phyloP scores from a whole-genome alignment of 306 rosid species.

The Clitoria ternatea region DNA sequence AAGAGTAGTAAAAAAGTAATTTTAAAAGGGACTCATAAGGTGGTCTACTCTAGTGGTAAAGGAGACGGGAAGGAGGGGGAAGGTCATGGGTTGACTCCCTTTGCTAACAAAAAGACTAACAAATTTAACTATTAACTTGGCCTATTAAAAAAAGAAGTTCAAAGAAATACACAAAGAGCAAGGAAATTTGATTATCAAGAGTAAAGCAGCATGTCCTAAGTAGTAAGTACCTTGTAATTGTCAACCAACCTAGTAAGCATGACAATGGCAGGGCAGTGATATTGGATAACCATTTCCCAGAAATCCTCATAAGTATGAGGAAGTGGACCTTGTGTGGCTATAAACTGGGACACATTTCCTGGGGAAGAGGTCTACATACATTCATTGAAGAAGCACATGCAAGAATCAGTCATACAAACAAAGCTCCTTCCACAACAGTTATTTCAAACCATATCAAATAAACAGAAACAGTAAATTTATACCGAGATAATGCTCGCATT shows the following conservation, averaged over 20 bases:
- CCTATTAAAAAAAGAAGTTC: too few species aligned
- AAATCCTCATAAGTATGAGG: conserved; percentile 91
- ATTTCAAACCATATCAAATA: background rate
- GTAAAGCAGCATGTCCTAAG: conserved; percentile 22
- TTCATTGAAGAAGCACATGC: conserved; percentile 22
- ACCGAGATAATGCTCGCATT: conserved; percentile 86
- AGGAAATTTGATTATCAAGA: background rate
- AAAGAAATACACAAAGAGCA: background rate
- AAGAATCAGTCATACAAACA: conserved; percentile 3
- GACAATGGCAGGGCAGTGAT: conserved; percentile 75
- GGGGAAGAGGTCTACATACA: conserved; percentile 53
- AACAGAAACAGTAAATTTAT: background rate
- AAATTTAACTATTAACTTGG: too few species aligned
- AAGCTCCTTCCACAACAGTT: background rate
- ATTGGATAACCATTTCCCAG: conserved; percentile 91
- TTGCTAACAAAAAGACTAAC: too few species aligned
- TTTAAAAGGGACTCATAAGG: too few species aligned
- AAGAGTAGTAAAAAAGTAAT: background rate
- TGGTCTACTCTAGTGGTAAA: too few species aligned
- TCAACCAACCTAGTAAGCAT: conserved; percentile 91
- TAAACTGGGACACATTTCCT: conserved; percentile 57
- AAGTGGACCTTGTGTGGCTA: conserved; percentile 97
- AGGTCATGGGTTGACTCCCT: too few species aligned
- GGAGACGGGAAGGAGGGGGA: too few species aligned
- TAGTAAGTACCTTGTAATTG: conserved; percentile 52